These are phyloP conservation scores for Lithocarpus polystachyus DNA, from an alignment of 306 rosid genomes.

Conservation along the genomic window DNA sequence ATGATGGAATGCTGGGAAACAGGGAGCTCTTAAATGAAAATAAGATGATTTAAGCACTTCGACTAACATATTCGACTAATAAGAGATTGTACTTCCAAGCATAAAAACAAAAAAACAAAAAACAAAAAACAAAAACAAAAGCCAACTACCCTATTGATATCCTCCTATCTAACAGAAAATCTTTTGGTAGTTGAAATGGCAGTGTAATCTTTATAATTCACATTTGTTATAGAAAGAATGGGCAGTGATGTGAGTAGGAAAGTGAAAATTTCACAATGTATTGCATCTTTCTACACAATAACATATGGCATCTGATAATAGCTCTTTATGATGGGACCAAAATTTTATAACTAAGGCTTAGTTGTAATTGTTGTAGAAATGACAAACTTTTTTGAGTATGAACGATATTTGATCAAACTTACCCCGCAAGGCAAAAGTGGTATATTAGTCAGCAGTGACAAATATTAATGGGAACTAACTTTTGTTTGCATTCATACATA, in stretches of 20 bases:
- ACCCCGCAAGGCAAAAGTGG: not conserved
- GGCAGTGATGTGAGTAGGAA: conserved; percentile 13
- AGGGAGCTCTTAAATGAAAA: conserved; percentile 4
- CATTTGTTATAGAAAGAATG: conserved; percentile 9
- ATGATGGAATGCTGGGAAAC: too few species aligned
- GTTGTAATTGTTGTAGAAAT: too few species aligned
- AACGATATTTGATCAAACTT: not conserved
- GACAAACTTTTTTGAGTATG: not conserved
- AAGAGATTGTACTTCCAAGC: conserved; percentile 21
- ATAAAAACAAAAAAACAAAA: conserved; percentile 7
- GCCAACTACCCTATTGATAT: conserved; percentile 34
- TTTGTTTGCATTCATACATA: not conserved
- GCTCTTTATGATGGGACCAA: too few species aligned
- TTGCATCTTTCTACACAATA: not conserved
- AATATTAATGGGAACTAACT: not conserved
- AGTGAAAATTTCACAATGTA: conserved; percentile 15
- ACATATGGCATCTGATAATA: too few species aligned
- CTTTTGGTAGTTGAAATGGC: conserved; percentile 26
- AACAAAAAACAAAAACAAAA: conserved; percentile 6
- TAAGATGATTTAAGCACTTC: conserved; percentile 15
- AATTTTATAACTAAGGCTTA: too few species aligned
- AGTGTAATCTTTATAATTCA: conserved; percentile 23
- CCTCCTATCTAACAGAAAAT: conserved; percentile 18
- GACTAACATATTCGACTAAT: conserved; percentile 26
- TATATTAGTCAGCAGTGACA: not conserved